phyloP scores from a whole-genome alignment of 164 flowering plant species.

The Vitis rupestris region DNA sequence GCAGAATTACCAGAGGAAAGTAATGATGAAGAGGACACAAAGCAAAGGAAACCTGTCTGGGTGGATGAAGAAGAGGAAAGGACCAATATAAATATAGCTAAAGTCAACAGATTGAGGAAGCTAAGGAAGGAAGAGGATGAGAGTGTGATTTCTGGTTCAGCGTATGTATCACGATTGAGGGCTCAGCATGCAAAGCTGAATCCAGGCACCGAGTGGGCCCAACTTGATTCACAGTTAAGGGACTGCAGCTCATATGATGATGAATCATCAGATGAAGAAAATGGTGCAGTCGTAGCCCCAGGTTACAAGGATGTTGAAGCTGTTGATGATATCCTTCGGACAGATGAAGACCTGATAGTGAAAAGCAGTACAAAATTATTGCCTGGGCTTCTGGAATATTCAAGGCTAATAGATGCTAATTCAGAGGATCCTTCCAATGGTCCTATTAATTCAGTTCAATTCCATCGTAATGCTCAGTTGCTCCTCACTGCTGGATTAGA shows the following conservation, averaged over 20 bases:
- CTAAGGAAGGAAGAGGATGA: slow-evolving; percentile 80
- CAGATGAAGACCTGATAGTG: slow-evolving; percentile 70
- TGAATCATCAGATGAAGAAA: slow-evolving; percentile 61
- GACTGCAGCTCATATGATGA: slow-evolving; percentile 36
- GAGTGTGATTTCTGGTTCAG: slow-evolving; percentile 65
- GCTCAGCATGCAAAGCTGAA: slow-evolving; percentile 82
- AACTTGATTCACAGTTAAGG: slow-evolving; percentile 27
- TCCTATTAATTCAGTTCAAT: slow-evolving; percentile 74
- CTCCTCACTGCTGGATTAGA: slow-evolving; percentile 88
- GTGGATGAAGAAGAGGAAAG: slow-evolving; percentile 77
- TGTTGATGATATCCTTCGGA: slow-evolving; percentile 52
- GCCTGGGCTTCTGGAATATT: slow-evolving; percentile 76
- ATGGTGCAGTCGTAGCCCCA: slow-evolving; percentile 29
- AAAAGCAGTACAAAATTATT: slow-evolving; percentile 55
- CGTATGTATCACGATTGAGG: slow-evolving; percentile 75
- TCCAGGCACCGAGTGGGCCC: slow-evolving; percentile 88
- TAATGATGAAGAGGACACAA: slow-evolving; percentile 21
- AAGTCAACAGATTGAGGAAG: slow-evolving; percentile 68
- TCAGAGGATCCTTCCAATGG: slow-evolving; percentile 67
- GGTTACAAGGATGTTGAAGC: slow-evolving; percentile 31
- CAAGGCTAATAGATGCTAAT: slow-evolving; percentile 74
- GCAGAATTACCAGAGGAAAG: slow-evolving; percentile 17
- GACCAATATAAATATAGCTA: slow-evolving; percentile 49
- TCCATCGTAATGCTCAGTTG: slow-evolving; percentile 83
- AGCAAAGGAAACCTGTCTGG: slow-evolving; percentile 72